Evolutionary conservation across 768 basidiomycete genomes (phyloP).

Genomic region (Inosperma sp.): DNA sequence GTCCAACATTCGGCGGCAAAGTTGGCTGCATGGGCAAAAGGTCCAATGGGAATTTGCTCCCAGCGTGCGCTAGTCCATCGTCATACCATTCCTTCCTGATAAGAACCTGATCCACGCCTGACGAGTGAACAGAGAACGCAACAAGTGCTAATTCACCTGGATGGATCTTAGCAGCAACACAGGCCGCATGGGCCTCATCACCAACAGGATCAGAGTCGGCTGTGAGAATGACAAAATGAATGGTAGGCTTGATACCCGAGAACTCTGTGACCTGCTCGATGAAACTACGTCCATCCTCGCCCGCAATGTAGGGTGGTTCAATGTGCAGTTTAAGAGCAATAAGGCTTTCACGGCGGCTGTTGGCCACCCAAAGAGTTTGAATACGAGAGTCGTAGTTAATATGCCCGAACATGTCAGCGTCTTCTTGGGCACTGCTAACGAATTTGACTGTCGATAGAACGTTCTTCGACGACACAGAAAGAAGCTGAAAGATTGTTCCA

Average conservation of each 20-base stretch:
- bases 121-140: constrained; percentile 84
- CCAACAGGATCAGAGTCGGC: constrained; percentile 80
- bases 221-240: constrained; percentile 85
- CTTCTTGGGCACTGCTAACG: constrained; percentile 62
- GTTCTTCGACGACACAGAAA: constrained; percentile 68
- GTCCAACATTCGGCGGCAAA: constrained; percentile 10
- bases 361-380: constrained; percentile 84
- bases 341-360: constrained; percentile 78
- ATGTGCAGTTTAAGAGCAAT: constrained; percentile 74
- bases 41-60: constrained; percentile 60
- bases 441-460: constrained; percentile 79
- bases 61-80: constrained; percentile 49
- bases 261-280: constrained; percentile 85
- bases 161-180: constrained; percentile 72
- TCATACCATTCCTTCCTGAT: constrained; percentile 86
- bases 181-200: constrained; percentile 79
- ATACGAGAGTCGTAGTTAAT: constrained; percentile 81
- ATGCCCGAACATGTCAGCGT: constrained; percentile 85
- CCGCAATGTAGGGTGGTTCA: constrained; percentile 53
- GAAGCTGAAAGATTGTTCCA: constrained; percentile 78
- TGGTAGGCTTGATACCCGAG: constrained; percentile 75
- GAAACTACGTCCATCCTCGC: constrained; percentile 63
- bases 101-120: constrained; percentile 85
- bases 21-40: constrained; percentile 15
- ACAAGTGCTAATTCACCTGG: constrained; percentile 77